Evolutionary conservation across 2,329 filamentous ascomycete genomes (phyloP).

Genomic region (Aspergillus alliaceus): DNA sequence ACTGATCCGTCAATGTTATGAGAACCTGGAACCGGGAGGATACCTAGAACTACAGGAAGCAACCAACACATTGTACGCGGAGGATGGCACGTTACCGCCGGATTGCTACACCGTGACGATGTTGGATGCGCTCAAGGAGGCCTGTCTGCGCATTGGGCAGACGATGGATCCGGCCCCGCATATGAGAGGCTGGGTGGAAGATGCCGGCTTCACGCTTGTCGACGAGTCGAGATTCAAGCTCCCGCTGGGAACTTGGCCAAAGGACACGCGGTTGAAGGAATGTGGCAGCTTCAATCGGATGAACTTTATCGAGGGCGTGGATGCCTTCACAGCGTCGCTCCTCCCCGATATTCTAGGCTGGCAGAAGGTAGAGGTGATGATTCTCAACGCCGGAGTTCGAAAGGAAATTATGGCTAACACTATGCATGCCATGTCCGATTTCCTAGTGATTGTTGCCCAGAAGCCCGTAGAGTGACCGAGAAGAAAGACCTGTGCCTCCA

Average conservation of each 20-base stretch:
- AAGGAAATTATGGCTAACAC: constrained; percentile 9
- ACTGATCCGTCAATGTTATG: constrained; percentile 14
- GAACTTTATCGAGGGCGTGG: constrained; percentile 18
- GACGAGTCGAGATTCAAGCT: constrained; percentile 7
- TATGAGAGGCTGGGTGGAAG: constrained; percentile 11
- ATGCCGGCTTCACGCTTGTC: constrained; percentile 14
- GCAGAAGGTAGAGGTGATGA: constrained; percentile 10
- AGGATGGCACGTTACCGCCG: constrained; percentile 10
- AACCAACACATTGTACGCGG: constrained; percentile 11
- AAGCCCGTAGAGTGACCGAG: constrained; percentile 4
- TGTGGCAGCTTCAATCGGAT: constrained; percentile 14
- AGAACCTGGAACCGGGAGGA: constrained; percentile 13
- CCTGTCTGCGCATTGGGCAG: constrained; percentile 10
- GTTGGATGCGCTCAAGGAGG: constrained; percentile 17
- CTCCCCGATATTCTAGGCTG: constrained; percentile 16
- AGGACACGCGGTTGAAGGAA: constrained; percentile 15
- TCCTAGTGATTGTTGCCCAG: constrained; percentile 12
- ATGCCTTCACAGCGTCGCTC: constrained; percentile 15
- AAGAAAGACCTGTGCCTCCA: too few species aligned
- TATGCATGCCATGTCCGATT: constrained; percentile 17
- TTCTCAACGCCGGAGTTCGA: constrained; percentile 14
- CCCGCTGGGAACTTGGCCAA: constrained; percentile 16
- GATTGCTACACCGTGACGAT: constrained; percentile 13
- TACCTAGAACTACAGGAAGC: constrained; percentile 19
- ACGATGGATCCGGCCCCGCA: constrained; percentile 18